A percentile compares a stretch with the other conserved stretches of the same genome.
phyloP scores from a whole-genome alignment of 805 yeast genomes.

The Starmera pachycereana region DNA sequence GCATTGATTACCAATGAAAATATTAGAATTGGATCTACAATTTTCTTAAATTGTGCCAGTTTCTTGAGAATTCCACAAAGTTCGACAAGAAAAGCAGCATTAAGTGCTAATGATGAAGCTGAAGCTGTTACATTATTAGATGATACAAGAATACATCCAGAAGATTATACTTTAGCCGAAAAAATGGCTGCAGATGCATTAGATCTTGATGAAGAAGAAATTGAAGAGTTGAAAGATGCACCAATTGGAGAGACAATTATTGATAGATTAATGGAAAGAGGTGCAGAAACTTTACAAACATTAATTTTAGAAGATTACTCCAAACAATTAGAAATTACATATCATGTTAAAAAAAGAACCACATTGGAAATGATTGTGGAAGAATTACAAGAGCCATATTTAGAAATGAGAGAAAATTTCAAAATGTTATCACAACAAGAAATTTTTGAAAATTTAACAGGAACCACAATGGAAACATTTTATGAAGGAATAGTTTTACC shows the following conservation, averaged over 20 bases:
- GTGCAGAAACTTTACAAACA: slow-evolving; percentile 68
- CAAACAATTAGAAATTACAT: slow-evolving; percentile 68
- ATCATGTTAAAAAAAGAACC: slow-evolving; percentile 63
- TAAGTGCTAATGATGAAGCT: slow-evolving; percentile 30
- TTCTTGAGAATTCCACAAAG: slow-evolving; percentile 71
- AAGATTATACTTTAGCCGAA: slow-evolving; percentile 90
- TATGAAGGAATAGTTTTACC: slow-evolving; percentile 65
- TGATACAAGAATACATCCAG: slow-evolving; percentile 95
- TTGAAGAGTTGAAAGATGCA: slow-evolving; percentile 64
- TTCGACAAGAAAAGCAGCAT: slow-evolving; percentile 28
- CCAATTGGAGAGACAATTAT: slow-evolving; percentile 62
- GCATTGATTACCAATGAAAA: slow-evolving; percentile 77
- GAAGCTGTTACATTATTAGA: slow-evolving; percentile 70
- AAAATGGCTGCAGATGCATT: slow-evolving; percentile 98
- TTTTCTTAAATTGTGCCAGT: slow-evolving; percentile 88
- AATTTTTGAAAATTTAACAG: slow-evolving; percentile 82
- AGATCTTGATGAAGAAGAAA: slow-evolving; percentile 90
- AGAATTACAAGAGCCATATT: slow-evolving; percentile 81
- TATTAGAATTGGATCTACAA: slow-evolving; percentile 49
- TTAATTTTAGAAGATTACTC: slow-evolving; percentile 88
- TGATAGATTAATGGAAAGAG: slow-evolving; percentile 52
- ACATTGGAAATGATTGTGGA: slow-evolving; percentile 77
- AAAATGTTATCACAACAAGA: slow-evolving; percentile 55
- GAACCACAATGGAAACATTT: slow-evolving; percentile 67
- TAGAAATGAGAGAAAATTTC: slow-evolving; percentile 72